A percentile compares a stretch with the other conserved stretches of the same genome.
Conservation (phyloP, 192 early-diverging fungal genomes). For the Endogone sp. region DNA sequence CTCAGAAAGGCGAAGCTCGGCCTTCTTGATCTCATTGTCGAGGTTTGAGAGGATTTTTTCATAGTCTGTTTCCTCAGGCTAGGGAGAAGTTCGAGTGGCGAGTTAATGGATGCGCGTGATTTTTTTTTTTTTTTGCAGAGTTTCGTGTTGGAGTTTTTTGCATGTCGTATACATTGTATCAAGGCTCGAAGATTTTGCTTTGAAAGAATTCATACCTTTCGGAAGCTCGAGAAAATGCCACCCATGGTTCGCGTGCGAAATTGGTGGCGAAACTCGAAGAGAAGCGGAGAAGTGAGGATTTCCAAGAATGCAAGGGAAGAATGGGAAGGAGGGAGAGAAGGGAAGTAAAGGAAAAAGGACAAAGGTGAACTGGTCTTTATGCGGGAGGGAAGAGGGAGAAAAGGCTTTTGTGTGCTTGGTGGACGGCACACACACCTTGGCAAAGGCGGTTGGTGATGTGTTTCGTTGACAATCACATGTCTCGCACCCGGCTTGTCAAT, state of each 20-base stretch:
- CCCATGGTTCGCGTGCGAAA: not conserved
- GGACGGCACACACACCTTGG: no score
- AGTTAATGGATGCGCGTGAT: not conserved
- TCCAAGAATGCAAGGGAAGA: not conserved
- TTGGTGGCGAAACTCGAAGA: not conserved
- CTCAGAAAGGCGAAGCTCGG: constrained; percentile 61
- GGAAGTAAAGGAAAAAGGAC: not conserved
- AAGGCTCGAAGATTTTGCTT: no score
- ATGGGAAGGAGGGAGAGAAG: no score
- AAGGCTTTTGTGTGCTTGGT: no score
- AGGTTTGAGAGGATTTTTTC: constrained; percentile 55
- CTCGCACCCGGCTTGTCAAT: no score
- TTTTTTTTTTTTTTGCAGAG: not conserved
- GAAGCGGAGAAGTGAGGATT: not conserved
- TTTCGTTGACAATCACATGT: no score
- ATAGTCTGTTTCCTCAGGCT: constrained; percentile 29
- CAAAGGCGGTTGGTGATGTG: no score
- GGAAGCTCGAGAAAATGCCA: not conserved
- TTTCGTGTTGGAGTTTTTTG: no score
- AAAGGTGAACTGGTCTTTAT: no score
- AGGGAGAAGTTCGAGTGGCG: not conserved
- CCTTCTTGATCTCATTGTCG: constrained; percentile 56
- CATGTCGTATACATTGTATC: no score
- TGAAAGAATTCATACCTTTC: not conserved
- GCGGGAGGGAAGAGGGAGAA: no score